Evolutionary conservation across 768 basidiomycete species (phyloP).

Genomic region (Hemileccinum rubropunctum): DNA sequence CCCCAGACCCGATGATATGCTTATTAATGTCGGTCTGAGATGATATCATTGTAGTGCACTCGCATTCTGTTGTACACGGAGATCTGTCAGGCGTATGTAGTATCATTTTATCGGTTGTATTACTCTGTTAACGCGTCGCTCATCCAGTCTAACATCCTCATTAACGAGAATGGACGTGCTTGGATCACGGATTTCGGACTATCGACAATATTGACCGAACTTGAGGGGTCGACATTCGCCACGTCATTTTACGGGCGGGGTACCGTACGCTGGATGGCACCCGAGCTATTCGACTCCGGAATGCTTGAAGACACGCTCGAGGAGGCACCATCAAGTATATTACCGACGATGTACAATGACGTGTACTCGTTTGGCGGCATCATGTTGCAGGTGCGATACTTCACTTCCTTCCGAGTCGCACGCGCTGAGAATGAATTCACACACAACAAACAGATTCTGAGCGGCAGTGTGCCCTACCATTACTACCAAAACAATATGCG

Average conservation of each 20-base stretch:
- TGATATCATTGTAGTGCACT: slow-evolving; percentile 2
- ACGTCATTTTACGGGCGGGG: background rate
- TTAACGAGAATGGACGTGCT: background rate
- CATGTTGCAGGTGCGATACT: slow-evolving; percentile 8
- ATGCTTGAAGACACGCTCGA: too few species aligned
- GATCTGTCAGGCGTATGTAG: slow-evolving; percentile 6
- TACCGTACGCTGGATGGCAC: slow-evolving; percentile 7
- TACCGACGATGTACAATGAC: background rate
- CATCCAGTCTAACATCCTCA: slow-evolving; percentile 6
- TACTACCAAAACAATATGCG: background rate
- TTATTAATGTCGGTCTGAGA: background rate
- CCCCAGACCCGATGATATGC: background rate
- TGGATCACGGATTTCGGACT: slow-evolving; percentile 5
- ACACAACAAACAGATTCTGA: slow-evolving; percentile 8
- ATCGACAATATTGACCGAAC: slow-evolving; percentile 1
- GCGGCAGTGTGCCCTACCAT: slow-evolving; percentile 6
- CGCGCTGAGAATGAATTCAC: too few species aligned
- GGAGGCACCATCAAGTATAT: background rate
- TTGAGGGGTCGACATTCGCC: background rate
- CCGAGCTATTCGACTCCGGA: slow-evolving; percentile 8
- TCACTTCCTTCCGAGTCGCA: too few species aligned
- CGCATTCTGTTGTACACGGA: slow-evolving; percentile 2
- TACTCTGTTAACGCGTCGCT: too few species aligned
- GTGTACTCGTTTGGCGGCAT: slow-evolving; percentile 3
- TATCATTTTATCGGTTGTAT: background rate